Evolutionary conservation across 73 alveolate species (phyloP).

Genomic region (Breviolum minutum): DNA sequence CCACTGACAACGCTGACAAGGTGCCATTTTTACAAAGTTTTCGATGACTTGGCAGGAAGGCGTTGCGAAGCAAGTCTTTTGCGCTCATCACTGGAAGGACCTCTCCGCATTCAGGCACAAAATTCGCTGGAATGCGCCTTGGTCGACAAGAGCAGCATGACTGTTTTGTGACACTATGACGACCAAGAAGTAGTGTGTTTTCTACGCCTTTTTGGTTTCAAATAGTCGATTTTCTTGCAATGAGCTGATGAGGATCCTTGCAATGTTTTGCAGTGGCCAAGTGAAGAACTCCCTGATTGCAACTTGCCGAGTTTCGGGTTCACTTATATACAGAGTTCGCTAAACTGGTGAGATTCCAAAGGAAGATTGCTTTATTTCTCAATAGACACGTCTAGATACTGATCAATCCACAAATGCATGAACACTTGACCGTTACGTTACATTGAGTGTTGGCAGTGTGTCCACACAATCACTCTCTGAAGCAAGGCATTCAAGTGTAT

Average conservation of each 20-base stretch:
- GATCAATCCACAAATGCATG: neutral
- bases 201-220: neutral
- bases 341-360: neutral
- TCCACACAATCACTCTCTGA: neutral
- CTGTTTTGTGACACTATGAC: no score
- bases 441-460: neutral
- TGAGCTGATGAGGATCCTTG: conserved; percentile 31
- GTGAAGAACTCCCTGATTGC: conserved; percentile 76
- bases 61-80: conserved; percentile 56
- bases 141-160: neutral
- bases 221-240: neutral
- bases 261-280: conserved; percentile 66
- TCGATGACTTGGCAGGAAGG: conserved; percentile 25
- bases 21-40: no score
- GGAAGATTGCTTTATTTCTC: neutral
- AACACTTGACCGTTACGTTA: no score
- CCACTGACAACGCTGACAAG: no score
- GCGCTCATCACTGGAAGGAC: conserved; percentile 74
- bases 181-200: no score
- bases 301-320: neutral
- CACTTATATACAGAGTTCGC: no score
- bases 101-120: neutral
- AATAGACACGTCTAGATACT: neutral
- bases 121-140: conserved; percentile 17
- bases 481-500: conserved; percentile 64